Conservation (phyloP, 306 rosid genomes). For the cucumber (Cucumis sativus) region Cucumber_9930_V3 NC_026657.2:567501-568000, state of each 20-base stretch:
- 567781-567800: neutral
- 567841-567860: too few species aligned
- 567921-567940: too few species aligned
- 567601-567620: conserved; percentile 96
- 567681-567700: neutral
- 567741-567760: neutral
- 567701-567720: neutral
- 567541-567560: neutral
- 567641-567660: conserved; percentile 40
- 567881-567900: neutral
- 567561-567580: conserved; percentile 27
- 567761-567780: neutral
- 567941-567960: neutral
- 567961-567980: neutral
- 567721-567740: neutral
- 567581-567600: conserved; percentile 97
- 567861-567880: neutral
- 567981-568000: neutral
- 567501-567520: conserved; percentile 16
- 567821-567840: neutral
- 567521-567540: conserved; percentile 1
- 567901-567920: neutral
- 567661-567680: conserved; percentile 9
- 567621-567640: conserved; percentile 77
- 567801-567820: neutral